phyloP scores from a whole-genome alignment of 345 rosid species.

The Populus tremula region DNA sequence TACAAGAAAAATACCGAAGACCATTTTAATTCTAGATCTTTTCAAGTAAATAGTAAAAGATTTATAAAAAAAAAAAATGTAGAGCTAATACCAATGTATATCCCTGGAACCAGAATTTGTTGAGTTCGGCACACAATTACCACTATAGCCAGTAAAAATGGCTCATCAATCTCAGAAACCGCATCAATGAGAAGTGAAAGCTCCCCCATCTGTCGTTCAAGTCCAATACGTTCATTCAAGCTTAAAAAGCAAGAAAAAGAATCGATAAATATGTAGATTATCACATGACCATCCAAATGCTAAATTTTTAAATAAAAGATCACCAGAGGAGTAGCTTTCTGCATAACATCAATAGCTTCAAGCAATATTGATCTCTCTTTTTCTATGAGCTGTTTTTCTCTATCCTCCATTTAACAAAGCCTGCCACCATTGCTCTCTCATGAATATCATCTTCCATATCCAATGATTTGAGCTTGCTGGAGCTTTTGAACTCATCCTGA shows the following conservation, averaged over 20 bases:
- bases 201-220: conserved; percentile 82
- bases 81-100: conserved; percentile 94
- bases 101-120: conserved; percentile 96
- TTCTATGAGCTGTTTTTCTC: conserved; percentile 62
- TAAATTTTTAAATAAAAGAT: conserved; percentile 51
- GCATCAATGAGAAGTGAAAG: conserved; percentile 86
- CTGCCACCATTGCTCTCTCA: conserved; percentile 36
- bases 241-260: conserved; percentile 22
- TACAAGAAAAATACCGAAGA: neutral
- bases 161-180: conserved; percentile 85
- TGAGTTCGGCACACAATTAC: conserved; percentile 99
- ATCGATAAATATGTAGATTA: conserved; percentile 20
- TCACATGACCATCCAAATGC: conserved; percentile 41
- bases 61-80: conserved; percentile 59
- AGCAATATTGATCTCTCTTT: conserved; percentile 60
- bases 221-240: conserved; percentile 37
- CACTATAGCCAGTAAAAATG: conserved; percentile 95
- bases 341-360: conserved; percentile 61
- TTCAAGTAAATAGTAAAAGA: conserved; percentile 30
- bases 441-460: conserved; percentile 27
- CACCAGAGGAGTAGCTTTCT: conserved; percentile 94
- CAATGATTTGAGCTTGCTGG: conserved; percentile 15
- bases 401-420: conserved; percentile 68
- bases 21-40: conserved; percentile 25
- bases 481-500: conserved; percentile 25